phyloP scores from a whole-genome alignment of 2,329 filamentous ascomycete species.

The Neonectria sp. region DNA sequence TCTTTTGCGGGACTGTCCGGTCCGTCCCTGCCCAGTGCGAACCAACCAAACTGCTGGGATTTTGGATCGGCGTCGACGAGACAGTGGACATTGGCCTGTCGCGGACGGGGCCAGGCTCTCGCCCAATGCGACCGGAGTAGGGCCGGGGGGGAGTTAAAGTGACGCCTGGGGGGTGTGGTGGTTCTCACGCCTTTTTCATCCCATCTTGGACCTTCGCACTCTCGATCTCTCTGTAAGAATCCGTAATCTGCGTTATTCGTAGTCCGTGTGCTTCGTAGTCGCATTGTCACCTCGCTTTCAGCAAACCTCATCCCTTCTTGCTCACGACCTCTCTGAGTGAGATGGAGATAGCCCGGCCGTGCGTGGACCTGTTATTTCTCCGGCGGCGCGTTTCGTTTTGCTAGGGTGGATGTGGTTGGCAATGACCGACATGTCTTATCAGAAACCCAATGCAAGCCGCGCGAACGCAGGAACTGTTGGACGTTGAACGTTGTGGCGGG shows the following conservation, averaged over 20 bases:
- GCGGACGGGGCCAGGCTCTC: slow-evolving; percentile 37
- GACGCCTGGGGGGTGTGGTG: slow-evolving; percentile 31
- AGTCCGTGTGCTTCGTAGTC: background rate
- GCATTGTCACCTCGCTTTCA: background rate
- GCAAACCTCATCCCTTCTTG: background rate
- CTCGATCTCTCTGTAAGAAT: slow-evolving; percentile 1
- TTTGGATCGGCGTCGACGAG: slow-evolving; percentile 51
- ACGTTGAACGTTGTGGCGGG: background rate
- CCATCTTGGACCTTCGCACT: slow-evolving; percentile 27
- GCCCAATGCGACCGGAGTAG: slow-evolving; percentile 48
- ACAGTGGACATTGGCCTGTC: slow-evolving; percentile 46
- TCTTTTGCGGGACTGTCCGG: slow-evolving; percentile 4
- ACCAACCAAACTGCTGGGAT: slow-evolving; percentile 39
- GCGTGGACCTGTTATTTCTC: slow-evolving; percentile 13
- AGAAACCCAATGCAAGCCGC: slow-evolving; percentile 12
- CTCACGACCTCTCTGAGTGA: background rate
- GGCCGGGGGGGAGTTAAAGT: slow-evolving; percentile 42
- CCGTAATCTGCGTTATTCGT: background rate
- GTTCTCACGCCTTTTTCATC: slow-evolving; percentile 6
- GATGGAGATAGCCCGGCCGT: slow-evolving; percentile 2
- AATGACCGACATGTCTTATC: slow-evolving; percentile 20
- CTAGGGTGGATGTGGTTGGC: slow-evolving; percentile 12
- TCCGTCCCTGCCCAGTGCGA: slow-evolving; percentile 24
- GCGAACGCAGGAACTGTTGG: background rate
- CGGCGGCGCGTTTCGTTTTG: slow-evolving; percentile 19